Evolutionary conservation across 148 eudicot genomes (phyloP), one percentile per base, ranked within the genome.

Genomic region (Arbutus unedo): DNA sequence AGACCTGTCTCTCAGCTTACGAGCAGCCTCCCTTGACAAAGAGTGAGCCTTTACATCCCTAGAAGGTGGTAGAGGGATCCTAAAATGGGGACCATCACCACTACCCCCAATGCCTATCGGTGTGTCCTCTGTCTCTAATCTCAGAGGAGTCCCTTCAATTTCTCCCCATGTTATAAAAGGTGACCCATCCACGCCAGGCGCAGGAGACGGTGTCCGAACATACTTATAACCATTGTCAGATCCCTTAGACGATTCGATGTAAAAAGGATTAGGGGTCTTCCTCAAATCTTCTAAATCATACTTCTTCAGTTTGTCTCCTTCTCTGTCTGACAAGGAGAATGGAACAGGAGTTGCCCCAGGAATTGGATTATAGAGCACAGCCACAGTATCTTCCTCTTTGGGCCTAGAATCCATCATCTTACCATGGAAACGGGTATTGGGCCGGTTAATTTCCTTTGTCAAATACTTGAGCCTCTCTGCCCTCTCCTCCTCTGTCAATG

Each of bases 161-260:
- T 96, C 98, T 83, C 98, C 98, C 98, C 98, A 95, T 5, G 98
- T 95, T 13, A 95, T 95, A 76, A 95, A 90, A 0, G 98, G 98
- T 0, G 98, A 94, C 76, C 84, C 97, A 72, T 94, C 98, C 56
- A 84, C 96, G 70, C 98, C 98, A 0, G 98, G 98, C 25, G 95
- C 98, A 82, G 98, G 98, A 2, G 98, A 96, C 0, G 98, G 98
- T 5, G 98, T 96, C 82, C 82, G 88, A 8, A 96, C 98, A 84
- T 83, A 96, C 9, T 84, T 92, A 76, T 92, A 95, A 45, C 98
- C 98, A 87, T 95, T 91, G 10, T 91, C 93, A 0, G 93, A 93
- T 82, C 86, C 91, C 87, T 92, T 95, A 82, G 88, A 88, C 3
- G 95, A 89, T 75, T 93, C 98, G 18, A 91, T 91, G 84, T 90